Conservation (phyloP, 176 grass and related monocot genomes). For the sorghum (Sorghum bicolor) region DNA sequence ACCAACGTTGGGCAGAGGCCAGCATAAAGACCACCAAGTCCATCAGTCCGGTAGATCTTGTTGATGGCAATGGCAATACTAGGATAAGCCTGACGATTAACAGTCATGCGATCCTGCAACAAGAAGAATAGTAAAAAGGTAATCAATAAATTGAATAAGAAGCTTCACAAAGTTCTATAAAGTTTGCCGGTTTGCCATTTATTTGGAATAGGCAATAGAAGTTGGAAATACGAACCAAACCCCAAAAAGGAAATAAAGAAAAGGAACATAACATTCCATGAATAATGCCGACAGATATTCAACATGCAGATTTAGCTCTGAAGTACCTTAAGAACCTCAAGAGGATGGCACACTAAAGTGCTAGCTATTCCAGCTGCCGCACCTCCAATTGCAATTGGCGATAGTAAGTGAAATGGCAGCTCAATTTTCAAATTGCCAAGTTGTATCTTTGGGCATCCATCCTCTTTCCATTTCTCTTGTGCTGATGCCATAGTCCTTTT, state of each 20-base stretch:
- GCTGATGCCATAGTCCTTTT: slow-evolving; percentile 55
- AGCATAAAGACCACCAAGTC: slow-evolving; percentile 67
- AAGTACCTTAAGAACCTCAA: slow-evolving; percentile 87
- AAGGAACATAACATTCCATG: neutral
- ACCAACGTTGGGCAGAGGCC: slow-evolving; percentile 70
- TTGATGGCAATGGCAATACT: slow-evolving; percentile 61
- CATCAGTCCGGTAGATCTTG: slow-evolving; percentile 54
- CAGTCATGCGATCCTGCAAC: slow-evolving; percentile 65
- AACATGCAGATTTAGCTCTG: neutral
- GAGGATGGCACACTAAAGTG: slow-evolving; percentile 78
- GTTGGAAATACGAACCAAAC: neutral
- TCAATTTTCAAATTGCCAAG: slow-evolving; percentile 55
- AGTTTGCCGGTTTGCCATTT: neutral
- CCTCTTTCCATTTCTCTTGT: slow-evolving; percentile 62
- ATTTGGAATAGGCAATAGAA: neutral
- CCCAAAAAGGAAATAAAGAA: neutral
- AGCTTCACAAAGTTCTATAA: neutral
- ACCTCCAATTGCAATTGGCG: slow-evolving; percentile 66
- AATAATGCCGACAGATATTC: neutral
- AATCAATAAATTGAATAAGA: neutral
- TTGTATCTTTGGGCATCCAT: slow-evolving; percentile 49
- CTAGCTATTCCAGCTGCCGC: slow-evolving; percentile 69
- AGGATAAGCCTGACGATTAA: slow-evolving; percentile 64
- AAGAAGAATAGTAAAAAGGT: neutral
- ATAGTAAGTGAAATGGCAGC: slow-evolving; percentile 53